Evolutionary conservation across 2,329 filamentous ascomycete species (phyloP), one percentile per base, ranked within the genome.

Genomic region (Fusarium paranaense): DNA sequence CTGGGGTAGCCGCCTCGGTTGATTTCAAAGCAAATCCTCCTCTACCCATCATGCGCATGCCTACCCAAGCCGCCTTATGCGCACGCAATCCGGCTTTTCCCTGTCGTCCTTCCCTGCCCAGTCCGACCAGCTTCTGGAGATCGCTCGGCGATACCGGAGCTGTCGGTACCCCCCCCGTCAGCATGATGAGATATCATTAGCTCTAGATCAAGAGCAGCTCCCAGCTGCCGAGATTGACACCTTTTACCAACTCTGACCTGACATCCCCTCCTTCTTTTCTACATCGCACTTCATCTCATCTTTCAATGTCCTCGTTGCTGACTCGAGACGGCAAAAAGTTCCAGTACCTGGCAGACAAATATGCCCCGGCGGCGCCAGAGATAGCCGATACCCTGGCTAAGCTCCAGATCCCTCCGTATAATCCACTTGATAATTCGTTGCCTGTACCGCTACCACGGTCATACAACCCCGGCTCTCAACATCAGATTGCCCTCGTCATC

Each of bases 171-270:
- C 60, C 70, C 64, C 69, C 66, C 27, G 77, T 77, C 77, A 80
- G 76, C 73, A 81, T 84, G 82, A 84, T 84, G 83, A 84, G 50
- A 79, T 79, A 82, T 69, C 81, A 81, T 93, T 94, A 94, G 93
- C 93, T 95, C 93, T 94, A 94, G 93, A 94, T 93, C 92, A 92
- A 87, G 88, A 94, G 91, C 87, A 89, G 83, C 86, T 86, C 71
- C 67, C 67, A 70, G 75, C 76, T 83, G 82, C 82, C 80, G 83
- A 90, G 92, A 93, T 87, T 86, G 91, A 93, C 83, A 90, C 81
- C 75, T 64, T 81, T 81, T 82, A 83, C 77, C 82, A 85, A 78
- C 79, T 82, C 85, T 85, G 85, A 73, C 62, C 74, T 80, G 74
- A 74, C 75, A 54, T 71, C 18, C 35, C 30, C 11, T 54, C 45